Conservation (phyloP, 371 early-diverging fungal species). For the Nematocida minor region DNA sequence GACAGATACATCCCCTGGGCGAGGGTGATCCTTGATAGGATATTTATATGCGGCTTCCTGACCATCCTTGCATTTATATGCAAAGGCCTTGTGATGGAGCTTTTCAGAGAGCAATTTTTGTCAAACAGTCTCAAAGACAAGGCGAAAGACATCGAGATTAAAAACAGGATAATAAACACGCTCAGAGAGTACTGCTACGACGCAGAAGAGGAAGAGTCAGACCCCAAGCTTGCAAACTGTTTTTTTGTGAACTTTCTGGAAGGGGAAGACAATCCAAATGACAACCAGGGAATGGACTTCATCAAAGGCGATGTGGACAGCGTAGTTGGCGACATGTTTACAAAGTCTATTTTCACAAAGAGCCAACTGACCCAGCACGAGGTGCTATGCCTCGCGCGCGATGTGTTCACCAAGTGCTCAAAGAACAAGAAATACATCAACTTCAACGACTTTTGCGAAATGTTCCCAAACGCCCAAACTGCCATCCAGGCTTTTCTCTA, state of each 20-base stretch:
- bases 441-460: constrained; percentile 59
- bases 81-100: constrained; percentile 38
- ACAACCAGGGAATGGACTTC: not conserved
- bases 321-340: constrained; percentile 56
- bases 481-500: constrained; percentile 61
- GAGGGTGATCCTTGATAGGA: not conserved
- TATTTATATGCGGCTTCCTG: constrained; percentile 52
- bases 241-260: not conserved
- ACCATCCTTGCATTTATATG: constrained; percentile 45
- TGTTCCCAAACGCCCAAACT: constrained; percentile 61
- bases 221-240: not conserved
- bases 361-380: constrained; percentile 50
- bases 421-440: constrained; percentile 39
- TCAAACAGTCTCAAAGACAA: constrained; percentile 55
- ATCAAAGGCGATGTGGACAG: constrained; percentile 35
- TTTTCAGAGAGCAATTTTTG: constrained; percentile 59
- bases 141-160: constrained; percentile 57
- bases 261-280: constrained; percentile 35
- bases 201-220: constrained; percentile 34
- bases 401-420: constrained; percentile 59
- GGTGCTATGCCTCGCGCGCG: constrained; percentile 59
- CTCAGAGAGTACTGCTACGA: constrained; percentile 63
- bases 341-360: constrained; percentile 22
- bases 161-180: constrained; percentile 58
- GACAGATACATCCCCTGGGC: constrained; percentile 13